Percentiles rank a stretch among this genome's conserved stretches.
Conservation (phyloP, 1,284 basidiomycete species). For the Sporisorium graminicola region DNA sequence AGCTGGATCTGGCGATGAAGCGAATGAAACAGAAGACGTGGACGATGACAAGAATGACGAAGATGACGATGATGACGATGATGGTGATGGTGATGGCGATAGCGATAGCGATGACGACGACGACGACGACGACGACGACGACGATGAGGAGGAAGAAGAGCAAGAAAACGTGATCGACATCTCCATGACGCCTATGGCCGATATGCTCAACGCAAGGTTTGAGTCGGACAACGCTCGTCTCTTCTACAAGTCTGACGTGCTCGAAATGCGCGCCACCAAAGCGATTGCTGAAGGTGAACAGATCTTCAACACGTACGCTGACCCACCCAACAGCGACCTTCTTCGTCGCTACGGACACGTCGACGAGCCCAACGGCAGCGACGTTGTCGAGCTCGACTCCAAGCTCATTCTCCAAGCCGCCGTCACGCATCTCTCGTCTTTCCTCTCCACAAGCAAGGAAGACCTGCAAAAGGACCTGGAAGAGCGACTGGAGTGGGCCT, state of each 20-base stretch:
- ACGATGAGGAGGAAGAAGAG: constrained; percentile 45
- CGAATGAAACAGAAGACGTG: constrained; percentile 15
- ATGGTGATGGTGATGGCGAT: too few relatives aligned
- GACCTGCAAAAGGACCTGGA: constrained; percentile 31
- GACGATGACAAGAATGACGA: constrained; percentile 14
- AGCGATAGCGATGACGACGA: too few relatives aligned
- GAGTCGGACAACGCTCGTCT: constrained; percentile 75
- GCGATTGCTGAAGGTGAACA: constrained; percentile 84
- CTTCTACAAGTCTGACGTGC: constrained; percentile 80
- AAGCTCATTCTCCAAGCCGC: constrained; percentile 77
- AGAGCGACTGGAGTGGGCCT: constrained; percentile 58
- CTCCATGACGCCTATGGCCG: constrained; percentile 96
- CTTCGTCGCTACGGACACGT: constrained; percentile 94
- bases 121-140: constrained; percentile 47
- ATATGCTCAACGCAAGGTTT: constrained; percentile 75
- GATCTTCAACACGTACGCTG: constrained; percentile 93
- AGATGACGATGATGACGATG: constrained; percentile 26
- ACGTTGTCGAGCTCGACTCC: constrained; percentile 86
- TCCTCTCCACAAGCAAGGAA: constrained; percentile 10
- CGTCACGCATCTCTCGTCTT: constrained; percentile 1
- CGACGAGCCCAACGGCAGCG: constrained; percentile 88
- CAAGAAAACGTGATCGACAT: constrained; percentile 75
- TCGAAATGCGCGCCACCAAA: constrained; percentile 86
- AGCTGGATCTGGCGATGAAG: constrained; percentile 22
- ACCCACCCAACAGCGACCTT: constrained; percentile 93